Evolutionary conservation across 768 basidiomycete species (phyloP), one percentile per base, ranked within the genome.

Genomic region (Mycena haematopus): DNA sequence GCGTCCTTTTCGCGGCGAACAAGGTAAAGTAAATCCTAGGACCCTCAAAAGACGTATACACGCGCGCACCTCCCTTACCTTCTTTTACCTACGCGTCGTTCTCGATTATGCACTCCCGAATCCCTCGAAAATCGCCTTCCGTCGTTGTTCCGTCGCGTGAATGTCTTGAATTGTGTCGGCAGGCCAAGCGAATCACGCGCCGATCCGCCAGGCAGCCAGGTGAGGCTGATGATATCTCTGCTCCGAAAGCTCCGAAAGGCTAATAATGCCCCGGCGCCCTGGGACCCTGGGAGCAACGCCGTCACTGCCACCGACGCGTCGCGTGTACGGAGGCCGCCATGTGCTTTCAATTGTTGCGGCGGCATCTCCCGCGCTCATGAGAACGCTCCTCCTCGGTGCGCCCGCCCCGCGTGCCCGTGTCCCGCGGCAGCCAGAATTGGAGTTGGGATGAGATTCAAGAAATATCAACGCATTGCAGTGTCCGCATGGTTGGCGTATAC

Each of bases 1-100:
- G 58, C 58, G 52, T 31, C 58, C 36, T 53, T 60, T 60, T 60
- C 44, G 58, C 58, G 52, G 44, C 19, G 42, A 47, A 60, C 33
- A 46, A 46, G 52, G 51, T 11, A 46, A 46, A 17, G 51, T 19
- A 46, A 52, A 24, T 27, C 19, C 22, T 27, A 14, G 8, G 14
- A 22, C 51, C 42, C 44, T 17, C 53, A 25, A 42, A 27, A 6
- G 6, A 15, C 22, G 14, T 38, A 19, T 40, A 25, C 36, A 40
- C 52, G 24, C 40, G 19, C 17, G 29, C 29, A 9, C 29, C 9
- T 29, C 38, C 10, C 17, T 44, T 17, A 1, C 47, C 13, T 29
- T 50, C 38, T 9, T 25, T 27, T 50, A 58, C 56, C 5, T 46
- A 31, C 9, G 29, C 29, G 29, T 22, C 27, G 9, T 53, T 13